Percentiles rank a stretch among this genome's conserved stretches.
These are phyloP conservation scores for Pleurotus salmoneostramineus DNA, from an alignment of 768 basidiomycete genomes.

Conservation along the genomic window DNA sequence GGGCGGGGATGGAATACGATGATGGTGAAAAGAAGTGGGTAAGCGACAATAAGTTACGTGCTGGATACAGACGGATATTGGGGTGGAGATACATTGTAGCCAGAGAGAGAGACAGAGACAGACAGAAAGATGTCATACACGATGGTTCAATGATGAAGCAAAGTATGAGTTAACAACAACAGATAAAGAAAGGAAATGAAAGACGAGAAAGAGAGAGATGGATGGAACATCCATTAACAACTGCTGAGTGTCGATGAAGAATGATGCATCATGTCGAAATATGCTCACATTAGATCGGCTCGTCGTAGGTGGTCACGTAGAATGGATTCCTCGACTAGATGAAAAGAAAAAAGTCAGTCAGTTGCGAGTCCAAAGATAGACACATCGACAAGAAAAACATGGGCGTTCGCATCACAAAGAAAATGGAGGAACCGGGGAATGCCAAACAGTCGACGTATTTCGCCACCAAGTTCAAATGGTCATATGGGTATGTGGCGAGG, in stretches of 20 bases:
- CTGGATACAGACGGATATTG: not conserved
- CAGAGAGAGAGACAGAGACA: too few species aligned
- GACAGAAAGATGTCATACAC: not conserved
- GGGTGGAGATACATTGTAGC: not conserved
- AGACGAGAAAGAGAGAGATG: not conserved
- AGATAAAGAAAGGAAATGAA: not conserved
- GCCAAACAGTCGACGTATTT: too few species aligned
- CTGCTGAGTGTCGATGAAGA: not conserved
- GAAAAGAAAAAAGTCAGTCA: not conserved
- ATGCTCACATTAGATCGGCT: slow-evolving; percentile 7
- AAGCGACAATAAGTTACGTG: not conserved
- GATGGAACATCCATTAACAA: not conserved
- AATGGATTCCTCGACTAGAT: slow-evolving; percentile 8
- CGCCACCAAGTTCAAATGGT: not conserved
- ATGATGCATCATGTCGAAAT: slow-evolving; percentile 6
- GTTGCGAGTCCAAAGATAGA: not conserved
- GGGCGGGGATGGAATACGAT: not conserved
- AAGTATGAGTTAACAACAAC: not conserved
- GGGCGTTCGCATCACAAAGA: not conserved
- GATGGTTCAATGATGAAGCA: not conserved
- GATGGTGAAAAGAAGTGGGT: not conserved
- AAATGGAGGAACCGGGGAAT: not conserved
- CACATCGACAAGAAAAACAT: not conserved
- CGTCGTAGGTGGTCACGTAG: slow-evolving; percentile 7
- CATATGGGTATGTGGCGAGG: slow-evolving; percentile 5